Evolutionary conservation across 495 filamentous ascomycete species (phyloP).

Genomic region (Durotheca rogersii): DNA sequence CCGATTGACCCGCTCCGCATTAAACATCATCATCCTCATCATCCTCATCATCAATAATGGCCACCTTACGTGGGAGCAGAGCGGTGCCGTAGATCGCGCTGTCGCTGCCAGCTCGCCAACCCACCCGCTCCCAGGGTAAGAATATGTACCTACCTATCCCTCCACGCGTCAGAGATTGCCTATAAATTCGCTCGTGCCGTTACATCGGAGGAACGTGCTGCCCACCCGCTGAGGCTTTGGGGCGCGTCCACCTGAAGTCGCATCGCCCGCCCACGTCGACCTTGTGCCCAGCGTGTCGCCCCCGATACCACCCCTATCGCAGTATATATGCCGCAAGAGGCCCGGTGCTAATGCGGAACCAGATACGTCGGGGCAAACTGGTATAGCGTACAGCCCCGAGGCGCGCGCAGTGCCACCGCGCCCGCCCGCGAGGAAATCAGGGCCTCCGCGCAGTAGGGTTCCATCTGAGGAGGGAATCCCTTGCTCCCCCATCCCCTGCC

Average conservation of each 20-base stretch:
- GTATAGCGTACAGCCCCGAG: constrained; percentile 14
- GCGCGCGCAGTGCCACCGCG: no score
- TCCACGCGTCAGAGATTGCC: no score
- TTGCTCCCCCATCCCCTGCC: constrained; percentile 8
- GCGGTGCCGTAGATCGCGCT: constrained; percentile 8
- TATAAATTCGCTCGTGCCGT: neutral
- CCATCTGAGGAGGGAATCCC: constrained; percentile 1
- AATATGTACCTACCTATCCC: no score
- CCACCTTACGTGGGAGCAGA: no score
- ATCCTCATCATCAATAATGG: no score
- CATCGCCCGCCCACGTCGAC: no score
- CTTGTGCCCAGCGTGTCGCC: no score
- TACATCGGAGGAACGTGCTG: neutral
- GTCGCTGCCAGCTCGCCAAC: constrained; percentile 1
- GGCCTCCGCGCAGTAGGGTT: neutral
- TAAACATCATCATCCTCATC: no score
- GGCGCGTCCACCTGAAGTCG: constrained; percentile 4
- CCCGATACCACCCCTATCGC: no score
- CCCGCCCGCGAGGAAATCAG: neutral
- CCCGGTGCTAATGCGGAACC: neutral
- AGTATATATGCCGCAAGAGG: constrained; percentile 1
- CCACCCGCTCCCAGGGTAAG: no score
- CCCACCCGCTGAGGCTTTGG: neutral
- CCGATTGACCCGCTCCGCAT: no score
- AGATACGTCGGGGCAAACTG: no score